phyloP scores from a whole-genome alignment of 2,329 filamentous ascomycete genomes.

The Alternaria sp. region DNA sequence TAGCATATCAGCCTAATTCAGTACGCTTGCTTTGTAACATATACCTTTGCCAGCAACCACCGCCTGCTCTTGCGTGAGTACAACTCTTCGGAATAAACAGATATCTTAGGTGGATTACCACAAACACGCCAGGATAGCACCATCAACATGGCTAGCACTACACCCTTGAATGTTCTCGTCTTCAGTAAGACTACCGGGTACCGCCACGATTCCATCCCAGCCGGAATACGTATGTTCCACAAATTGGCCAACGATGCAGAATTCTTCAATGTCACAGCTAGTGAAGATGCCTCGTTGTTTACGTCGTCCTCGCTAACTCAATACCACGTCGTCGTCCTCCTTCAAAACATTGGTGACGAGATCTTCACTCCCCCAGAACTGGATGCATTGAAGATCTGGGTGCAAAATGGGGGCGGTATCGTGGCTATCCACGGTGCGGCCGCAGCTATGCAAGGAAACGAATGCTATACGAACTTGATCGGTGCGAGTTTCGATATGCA shows the following conservation, averaged over 20 bases:
- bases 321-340: constrained; percentile 26
- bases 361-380: constrained; percentile 25
- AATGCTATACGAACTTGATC: constrained; percentile 34
- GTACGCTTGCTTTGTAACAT: neutral
- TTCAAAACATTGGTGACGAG: constrained; percentile 26
- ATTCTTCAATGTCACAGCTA: constrained; percentile 24
- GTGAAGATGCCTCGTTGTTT: constrained; percentile 31
- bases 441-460: constrained; percentile 32
- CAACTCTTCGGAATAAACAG: neutral
- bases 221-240: constrained; percentile 25
- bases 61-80: neutral
- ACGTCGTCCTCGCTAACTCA: constrained; percentile 9
- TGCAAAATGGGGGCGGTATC: constrained; percentile 33
- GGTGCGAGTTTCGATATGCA: constrained; percentile 42
- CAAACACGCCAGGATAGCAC: neutral
- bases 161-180: constrained; percentile 28
- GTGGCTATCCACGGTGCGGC: constrained; percentile 40
- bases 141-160: neutral
- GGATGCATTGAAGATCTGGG: constrained; percentile 24
- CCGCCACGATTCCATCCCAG: constrained; percentile 39
- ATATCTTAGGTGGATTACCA: neutral
- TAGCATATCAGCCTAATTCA: neutral
- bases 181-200: constrained; percentile 42
- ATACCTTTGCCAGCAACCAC: neutral
- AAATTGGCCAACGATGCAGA: constrained; percentile 14